Evolutionary conservation across 768 basidiomycete genomes (phyloP), one percentile per base, ranked within the genome.

Genomic region (Russula sp.): DNA sequence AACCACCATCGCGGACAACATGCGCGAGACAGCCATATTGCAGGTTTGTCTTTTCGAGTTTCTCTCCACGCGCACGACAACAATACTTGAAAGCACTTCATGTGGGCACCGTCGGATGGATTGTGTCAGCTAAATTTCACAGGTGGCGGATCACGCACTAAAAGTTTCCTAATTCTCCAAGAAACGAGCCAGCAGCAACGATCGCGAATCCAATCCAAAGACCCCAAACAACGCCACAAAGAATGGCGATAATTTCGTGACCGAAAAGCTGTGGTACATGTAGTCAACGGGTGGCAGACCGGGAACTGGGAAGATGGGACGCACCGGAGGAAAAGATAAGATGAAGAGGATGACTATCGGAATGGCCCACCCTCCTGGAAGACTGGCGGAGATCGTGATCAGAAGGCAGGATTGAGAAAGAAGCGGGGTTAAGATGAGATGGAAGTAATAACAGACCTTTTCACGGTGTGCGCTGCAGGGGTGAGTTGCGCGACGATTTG

Each of bases 141-240:
- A 32, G 8, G 44, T 16, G 3, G 32, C 4, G 38, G 9, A 50
- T 44, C 11, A 78, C 88, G 70, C 70, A 92, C 89, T 90, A 90
- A 68, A 89, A 94, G 73, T 92, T 93, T 55, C 89, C 93, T 18
- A 93, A 76, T 79, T 95, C 93, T 44, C 92, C 94, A 0, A 94
- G 51, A 69, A 93, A 85, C 0, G 92, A 94, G 0, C 92, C 90
- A 8, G 86, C 89, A 3, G 83, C 83, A 20, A 92, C 90, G 71
- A 97, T 95, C 0, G 76, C 94, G 69, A 96, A 96, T 3, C 94
- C 94, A 26, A 81, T 71, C 81, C 94, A 88, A 2, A 94, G 77
- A 2, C 92, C 93, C 92, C 92, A 97, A 2, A 96, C 90, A 38
- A 96, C 74, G 20, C 94, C 94, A 70, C 92, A 93, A 8, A 96